Evolutionary conservation across 192 early-diverging fungal species (phyloP), one percentile per base, ranked within the genome.

Genomic region (Linnemannia zychae): DNA sequence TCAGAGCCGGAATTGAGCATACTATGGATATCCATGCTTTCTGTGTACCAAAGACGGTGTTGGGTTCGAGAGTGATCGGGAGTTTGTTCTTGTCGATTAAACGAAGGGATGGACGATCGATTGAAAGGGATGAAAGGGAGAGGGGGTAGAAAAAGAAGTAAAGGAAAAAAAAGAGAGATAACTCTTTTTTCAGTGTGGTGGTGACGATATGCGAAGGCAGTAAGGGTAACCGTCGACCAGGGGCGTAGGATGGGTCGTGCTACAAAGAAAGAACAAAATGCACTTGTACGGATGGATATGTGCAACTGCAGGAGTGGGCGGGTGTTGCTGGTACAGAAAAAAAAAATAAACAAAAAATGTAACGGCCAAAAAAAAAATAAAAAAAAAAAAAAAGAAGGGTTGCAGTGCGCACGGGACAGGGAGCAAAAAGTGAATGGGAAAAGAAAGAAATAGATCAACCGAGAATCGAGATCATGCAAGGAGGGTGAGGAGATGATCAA

Each of bases 1-100:
- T 85, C 83, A 24, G 83, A 75, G 57, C 83, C 83, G 24, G 83
- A 79, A 71, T 85, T 85, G 74, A 85, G 83, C 57, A 85, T 85
- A 31, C 83, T 85, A 7, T 74, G 83, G 48, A 85, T 85, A 65
- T 85, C 83, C 83, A 85, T 85, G 48, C 11, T 46, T 31, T 24
- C 3, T 28, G 46, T 48, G 44, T 47, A 18, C 22, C n/a, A n/a
- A n/a, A 38, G 17, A 24, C 20, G 12, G 22, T 69, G 37, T 13
- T 34, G 12, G 6, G 36, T 49, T 17, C 16, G n/a, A 1, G 34
- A 49, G 71, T 36, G 16, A 22, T 44, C 40, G 40, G 40, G 40
- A 44, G n/a, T n/a, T 44, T 44, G 40, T 44, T 3, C 40, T 31
- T 17, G 24, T 12, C 71, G 7, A 44, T 20, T 31, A 1, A 28